Evolutionary conservation across 371 early-diverging fungal species (phyloP), one percentile per base, ranked within the genome.

Genomic region (Zopfochytrium polystomum): DNA sequence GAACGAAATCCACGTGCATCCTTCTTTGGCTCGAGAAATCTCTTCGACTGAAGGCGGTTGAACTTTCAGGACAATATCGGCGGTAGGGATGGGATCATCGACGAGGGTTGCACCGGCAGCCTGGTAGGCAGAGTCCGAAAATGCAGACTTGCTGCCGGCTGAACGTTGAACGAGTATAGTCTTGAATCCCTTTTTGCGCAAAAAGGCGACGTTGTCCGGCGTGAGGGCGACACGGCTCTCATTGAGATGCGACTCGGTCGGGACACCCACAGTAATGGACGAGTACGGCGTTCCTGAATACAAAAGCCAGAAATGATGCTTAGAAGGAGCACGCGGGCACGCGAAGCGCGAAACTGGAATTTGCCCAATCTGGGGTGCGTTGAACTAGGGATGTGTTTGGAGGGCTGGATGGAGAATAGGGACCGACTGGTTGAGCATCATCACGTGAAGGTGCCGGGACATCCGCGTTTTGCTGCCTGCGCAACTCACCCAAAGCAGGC

Each of bases 201-300:
- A 62, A 11, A 58, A 48, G 9, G 49, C 25, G 25, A 53, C 57
- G 58, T 66, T 71, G 27, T 20, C 49, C 44, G 71, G 71, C 0
- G 71, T 67, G 30, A 71, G 46, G 11, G 71, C 55, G 26, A 71
- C 71, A 2, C 71, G 49, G 45, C 34, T 59, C 43, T 71, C 71
- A 26, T 22, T 27, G 35, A 55, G 20, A 32, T 34, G 48, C 18
- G 58, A 23, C 51, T 71, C 71, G n/a, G 32, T 42, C 9, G 61
- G 59, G 15, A 64, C 58, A 27, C 63, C 67, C 52, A 71, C 54
- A 25, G 52, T 33, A 11, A 68, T 58, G 22, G 26, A 23, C 4
- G 58, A 45, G 55, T 46, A 58, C 6, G 66, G 52, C 32, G 56
- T 56, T 30, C 57, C 57, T 27, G 52, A n/a, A n/a, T n/a, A n/a